phyloP scores from a whole-genome alignment of 306 rosid species.

The Sicyos edulis region DNA sequence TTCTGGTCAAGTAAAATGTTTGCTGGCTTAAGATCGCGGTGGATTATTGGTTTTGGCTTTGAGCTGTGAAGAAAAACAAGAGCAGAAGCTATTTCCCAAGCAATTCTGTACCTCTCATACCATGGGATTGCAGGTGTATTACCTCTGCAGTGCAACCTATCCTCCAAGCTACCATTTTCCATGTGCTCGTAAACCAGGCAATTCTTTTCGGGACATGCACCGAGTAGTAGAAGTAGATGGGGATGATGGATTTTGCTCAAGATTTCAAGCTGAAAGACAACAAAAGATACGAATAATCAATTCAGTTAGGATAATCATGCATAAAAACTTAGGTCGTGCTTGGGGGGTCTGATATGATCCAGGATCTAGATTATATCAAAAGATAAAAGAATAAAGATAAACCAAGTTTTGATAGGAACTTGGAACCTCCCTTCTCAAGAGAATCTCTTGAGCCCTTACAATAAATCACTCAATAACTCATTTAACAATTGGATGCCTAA shows the following conservation, averaged over 20 bases:
- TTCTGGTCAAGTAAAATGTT: constrained; percentile 82
- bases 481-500: too few species aligned
- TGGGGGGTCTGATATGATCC: too few species aligned
- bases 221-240: constrained; percentile 86
- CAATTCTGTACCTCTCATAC: constrained; percentile 84
- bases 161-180: constrained; percentile 95
- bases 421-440: too few species aligned
- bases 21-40: constrained; percentile 91
- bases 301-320: not conserved
- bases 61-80: constrained; percentile 83
- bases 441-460: too few species aligned
- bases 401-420: too few species aligned
- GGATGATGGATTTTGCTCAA: constrained; percentile 88
- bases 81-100: constrained; percentile 95
- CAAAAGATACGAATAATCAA: constrained; percentile 15
- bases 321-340: not conserved
- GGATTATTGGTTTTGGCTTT: constrained; percentile 78
- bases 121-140: constrained; percentile 65
- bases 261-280: constrained; percentile 64
- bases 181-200: constrained; percentile 85
- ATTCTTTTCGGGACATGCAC: constrained; percentile 75
- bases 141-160: constrained; percentile 52
- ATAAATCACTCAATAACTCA: too few species aligned
- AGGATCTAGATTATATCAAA: too few species aligned
- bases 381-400: too few species aligned